A percentile compares a stretch with the other conserved stretches of the same genome.
Conservation (phyloP, 148 eudicot genomes). For the Bassia scoparia region DNA sequence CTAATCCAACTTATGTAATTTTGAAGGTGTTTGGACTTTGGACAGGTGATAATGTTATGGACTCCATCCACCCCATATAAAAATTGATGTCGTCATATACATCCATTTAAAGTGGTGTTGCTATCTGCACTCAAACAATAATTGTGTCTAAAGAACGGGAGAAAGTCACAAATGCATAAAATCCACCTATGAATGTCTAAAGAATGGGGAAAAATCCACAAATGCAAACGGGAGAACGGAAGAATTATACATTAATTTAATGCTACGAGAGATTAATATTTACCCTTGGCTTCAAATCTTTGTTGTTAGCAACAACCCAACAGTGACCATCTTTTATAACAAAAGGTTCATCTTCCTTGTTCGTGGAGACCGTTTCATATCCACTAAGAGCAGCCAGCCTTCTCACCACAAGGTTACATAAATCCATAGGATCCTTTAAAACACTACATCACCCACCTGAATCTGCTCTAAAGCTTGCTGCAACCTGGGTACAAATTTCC, state of each 20-base stretch:
- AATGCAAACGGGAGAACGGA: too few species aligned
- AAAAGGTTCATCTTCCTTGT: constrained; percentile 24
- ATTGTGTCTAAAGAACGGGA: too few species aligned
- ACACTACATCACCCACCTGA: constrained; percentile 28
- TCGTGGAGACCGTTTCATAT: constrained; percentile 22
- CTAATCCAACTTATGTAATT: too few species aligned
- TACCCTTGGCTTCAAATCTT: constrained; percentile 20
- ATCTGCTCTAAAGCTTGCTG: neutral
- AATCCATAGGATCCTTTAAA: constrained; percentile 20
- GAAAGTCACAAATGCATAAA: too few species aligned
- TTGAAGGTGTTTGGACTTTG: too few species aligned
- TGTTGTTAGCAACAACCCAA: constrained; percentile 29
- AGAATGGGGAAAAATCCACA: too few species aligned
- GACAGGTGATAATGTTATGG: too few species aligned
- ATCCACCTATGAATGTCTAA: too few species aligned
- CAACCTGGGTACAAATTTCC: neutral
- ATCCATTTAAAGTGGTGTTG: too few species aligned
- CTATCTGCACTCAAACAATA: too few species aligned
- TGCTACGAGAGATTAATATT: neutral
- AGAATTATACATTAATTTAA: neutral
- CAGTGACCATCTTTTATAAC: constrained; percentile 27
- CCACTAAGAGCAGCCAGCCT: constrained; percentile 28
- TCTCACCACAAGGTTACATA: constrained; percentile 17
- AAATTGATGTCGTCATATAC: too few species aligned
- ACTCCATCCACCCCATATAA: too few species aligned